Base-by-base conservation (phyloP, 2,329 filamentous ascomycete species). In the Pseudodiploospora longispora region DNA sequence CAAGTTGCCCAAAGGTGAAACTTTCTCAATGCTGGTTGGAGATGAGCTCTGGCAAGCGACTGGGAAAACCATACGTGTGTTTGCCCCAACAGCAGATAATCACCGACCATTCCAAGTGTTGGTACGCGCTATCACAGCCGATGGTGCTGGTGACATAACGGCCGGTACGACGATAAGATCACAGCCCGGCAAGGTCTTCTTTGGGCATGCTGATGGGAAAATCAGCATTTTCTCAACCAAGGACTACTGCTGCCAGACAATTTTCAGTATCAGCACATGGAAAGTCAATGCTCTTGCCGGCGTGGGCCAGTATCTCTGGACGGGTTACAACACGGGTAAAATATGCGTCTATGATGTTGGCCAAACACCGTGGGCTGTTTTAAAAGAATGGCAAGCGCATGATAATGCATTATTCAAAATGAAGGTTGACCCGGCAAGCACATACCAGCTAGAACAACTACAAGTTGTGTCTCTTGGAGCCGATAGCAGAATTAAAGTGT, bases 351-450 rank as follows among this genome's bases (percentile, higher is more conserved):
- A 96, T 63, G 90, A 98, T 61, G 85, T 87, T 8, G 77, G 71
- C 7, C 76, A 79, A 30, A 80, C 77, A n/a, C 91, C 91, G 0
- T 98, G 93, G 93, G 75, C 76, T 19, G 80, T 95, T 28, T 83
- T 87, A 66, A 98, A 98, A 62, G 91, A 97, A 58, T 98, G 93
- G 91, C 81, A 83, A 51, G 91, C 88, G 3, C 93, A 97, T 59
- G 82, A 87, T 6, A 85, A 85, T 50, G 86, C 90, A 0, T 83
- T 95, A 6, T 76, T 86, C 38, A 83, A 82, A 46, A 78, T 98
- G 47, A 66, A 86, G 9, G 78, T 85, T 2, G 93, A 98, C 59
- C 73, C 76, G 2, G 86, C 88, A 31, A 88, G 87, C 57, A 80
- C 89, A 40, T 97, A 90, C 78, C 87, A 83, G 44, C 72, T 93